A percentile compares a stretch with the other conserved stretches of the same genome.
phyloP scores from a whole-genome alignment of 2,329 filamentous ascomycete genomes.

The Curvularia spicifera region DNA sequence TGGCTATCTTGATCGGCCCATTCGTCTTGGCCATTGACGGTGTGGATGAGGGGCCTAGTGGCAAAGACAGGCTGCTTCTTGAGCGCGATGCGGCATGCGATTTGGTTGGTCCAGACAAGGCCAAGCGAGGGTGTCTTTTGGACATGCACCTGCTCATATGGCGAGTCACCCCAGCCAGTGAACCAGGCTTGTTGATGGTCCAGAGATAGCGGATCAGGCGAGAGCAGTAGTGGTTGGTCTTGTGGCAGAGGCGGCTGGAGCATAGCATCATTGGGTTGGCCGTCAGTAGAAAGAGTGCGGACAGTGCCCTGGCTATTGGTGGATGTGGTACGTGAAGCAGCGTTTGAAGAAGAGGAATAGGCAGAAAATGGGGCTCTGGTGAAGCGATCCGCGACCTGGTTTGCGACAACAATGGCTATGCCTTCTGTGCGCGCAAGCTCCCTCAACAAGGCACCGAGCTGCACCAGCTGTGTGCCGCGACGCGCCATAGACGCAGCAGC shows the following conservation, averaged over 20 bases:
- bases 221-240: slow-evolving; percentile 44
- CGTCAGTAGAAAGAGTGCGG: slow-evolving; percentile 30
- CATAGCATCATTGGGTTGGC: slow-evolving; percentile 25
- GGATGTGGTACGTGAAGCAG: slow-evolving; percentile 33
- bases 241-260: slow-evolving; percentile 23
- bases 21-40: slow-evolving; percentile 47
- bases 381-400: slow-evolving; percentile 94
- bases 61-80: slow-evolving; percentile 69
- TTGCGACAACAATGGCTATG: slow-evolving; percentile 87
- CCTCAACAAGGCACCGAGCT: slow-evolving; percentile 76
- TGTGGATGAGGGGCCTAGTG: slow-evolving; percentile 25
- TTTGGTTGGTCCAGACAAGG: slow-evolving; percentile 88
- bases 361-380: slow-evolving; percentile 31
- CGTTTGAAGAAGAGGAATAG: slow-evolving; percentile 25
- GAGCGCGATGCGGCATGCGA: slow-evolving; percentile 80
- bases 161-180: slow-evolving; percentile 85
- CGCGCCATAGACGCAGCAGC: slow-evolving; percentile 66
- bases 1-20: slow-evolving; percentile 42
- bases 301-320: slow-evolving; percentile 2
- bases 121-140: slow-evolving; percentile 87
- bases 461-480: slow-evolving; percentile 76
- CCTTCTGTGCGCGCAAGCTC: slow-evolving; percentile 75
- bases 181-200: slow-evolving; percentile 95
- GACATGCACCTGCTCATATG: slow-evolving; percentile 31
- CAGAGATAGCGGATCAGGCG: slow-evolving; percentile 68